Base-by-base conservation (phyloP, 192 early-diverging fungal species). In the Podila minutissima region DNA sequence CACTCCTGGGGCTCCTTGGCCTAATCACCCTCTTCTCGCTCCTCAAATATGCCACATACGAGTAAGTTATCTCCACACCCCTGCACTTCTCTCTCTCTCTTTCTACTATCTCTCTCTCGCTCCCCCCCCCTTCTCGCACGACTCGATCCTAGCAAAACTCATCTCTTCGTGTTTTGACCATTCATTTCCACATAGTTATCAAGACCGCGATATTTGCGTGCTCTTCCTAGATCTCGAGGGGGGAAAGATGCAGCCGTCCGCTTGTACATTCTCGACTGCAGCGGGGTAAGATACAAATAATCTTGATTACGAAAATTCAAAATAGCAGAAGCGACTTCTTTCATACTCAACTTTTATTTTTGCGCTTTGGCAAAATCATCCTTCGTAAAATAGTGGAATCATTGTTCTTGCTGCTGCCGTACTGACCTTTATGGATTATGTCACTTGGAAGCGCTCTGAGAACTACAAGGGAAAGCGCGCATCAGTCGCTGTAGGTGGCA, bases 401-500 rank as follows among this genome's bases (percentile, higher is more conserved):
- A 31, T 61, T 19, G 24, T 31, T 8, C 59, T 61, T 61, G 67
- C 67, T 59, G 74, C 67, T 38, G 57, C 60, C n/a, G 74, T 28
- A 1, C 22, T 76, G 29, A 61, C 69, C 26, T 61, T 31, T 35
- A 76, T 76, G 74, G 74, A 76, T 57, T 76, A 48, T 51, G 63
- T 76, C 24, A 76, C 74, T 22, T 76, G 74, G 74, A 76, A 76
- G 38, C 74, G 67, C 49, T 76, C 74, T 19, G 74, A 76, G 41
- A 59, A 67, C 24, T 76, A 69, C 58, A 76, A 76, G 63, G 74
- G 74, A 62, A 76, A 70, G 53, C 74, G 74, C 12, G 67, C 74
- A 5, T 76, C 74, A n/a, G 32, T 70, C 13, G 68, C 72, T 8
- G 71, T 73, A 73, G 49, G 64, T 33, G 5, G 4, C 33, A 4